phyloP scores from a whole-genome alignment of 108 stramenopile genomes.

The Discostella pseudostelligera region DNA sequence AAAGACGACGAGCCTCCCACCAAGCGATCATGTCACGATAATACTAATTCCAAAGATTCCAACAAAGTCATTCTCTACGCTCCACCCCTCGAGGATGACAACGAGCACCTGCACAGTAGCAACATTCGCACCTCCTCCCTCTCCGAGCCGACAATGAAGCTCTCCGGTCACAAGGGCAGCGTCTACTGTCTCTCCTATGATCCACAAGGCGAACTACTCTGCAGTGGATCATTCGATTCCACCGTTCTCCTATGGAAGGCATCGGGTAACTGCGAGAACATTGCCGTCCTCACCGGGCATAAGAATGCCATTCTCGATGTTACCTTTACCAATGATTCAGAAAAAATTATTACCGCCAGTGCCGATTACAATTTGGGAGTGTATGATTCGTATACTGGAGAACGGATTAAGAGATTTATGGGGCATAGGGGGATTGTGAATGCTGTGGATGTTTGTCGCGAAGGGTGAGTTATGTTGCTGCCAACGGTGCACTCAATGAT shows the following conservation, averaged over 20 bases:
- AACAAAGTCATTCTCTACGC: conserved; percentile 21
- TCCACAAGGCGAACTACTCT: conserved; percentile 65
- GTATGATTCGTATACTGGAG: conserved; percentile 69
- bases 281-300: conserved; percentile 81
- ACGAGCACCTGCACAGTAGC: background rate
- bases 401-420: conserved; percentile 54
- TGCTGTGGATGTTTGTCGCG: conserved; percentile 40
- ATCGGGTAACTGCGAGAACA: conserved; percentile 68
- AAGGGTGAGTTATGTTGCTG: conserved; percentile 22
- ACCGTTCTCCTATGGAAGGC: conserved; percentile 83
- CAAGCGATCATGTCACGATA: conserved; percentile 27
- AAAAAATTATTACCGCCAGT: conserved; percentile 63
- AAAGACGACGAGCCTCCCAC: conserved; percentile 10
- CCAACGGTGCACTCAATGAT: too few relatives aligned
- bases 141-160: conserved; percentile 74
- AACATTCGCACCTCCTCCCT: conserved; percentile 64
- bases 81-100: conserved; percentile 12
- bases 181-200: conserved; percentile 81
- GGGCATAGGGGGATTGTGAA: conserved; percentile 73
- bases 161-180: conserved; percentile 86
- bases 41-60: background rate
- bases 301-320: conserved; percentile 89
- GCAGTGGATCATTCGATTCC: conserved; percentile 73
- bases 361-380: conserved; percentile 80
- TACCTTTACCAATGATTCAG: conserved; percentile 56